Evolutionary conservation across 345 rosid genomes (phyloP).

Genomic region (Geranium brycei): DNA sequence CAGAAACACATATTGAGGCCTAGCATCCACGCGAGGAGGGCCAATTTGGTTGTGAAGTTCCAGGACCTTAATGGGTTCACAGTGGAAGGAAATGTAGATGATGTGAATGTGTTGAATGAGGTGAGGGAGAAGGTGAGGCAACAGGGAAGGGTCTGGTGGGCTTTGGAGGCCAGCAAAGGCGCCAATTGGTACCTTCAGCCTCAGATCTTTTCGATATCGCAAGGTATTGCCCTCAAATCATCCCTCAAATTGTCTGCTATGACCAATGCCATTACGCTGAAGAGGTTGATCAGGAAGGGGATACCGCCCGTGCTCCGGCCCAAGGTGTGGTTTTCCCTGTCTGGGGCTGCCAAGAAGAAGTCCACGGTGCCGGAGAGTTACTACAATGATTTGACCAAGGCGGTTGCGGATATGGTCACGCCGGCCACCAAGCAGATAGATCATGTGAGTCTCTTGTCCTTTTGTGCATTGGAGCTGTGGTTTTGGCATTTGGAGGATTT

Average conservation of each 20-base stretch:
- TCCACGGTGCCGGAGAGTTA: conserved; percentile 96
- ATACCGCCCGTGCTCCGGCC: conserved; percentile 95
- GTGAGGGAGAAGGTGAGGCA: conserved; percentile 92
- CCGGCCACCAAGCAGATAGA: conserved; percentile 93
- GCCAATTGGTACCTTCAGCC: conserved; percentile 98
- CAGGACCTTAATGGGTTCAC: conserved; percentile 89
- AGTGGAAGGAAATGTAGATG: conserved; percentile 97
- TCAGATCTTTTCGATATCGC: conserved; percentile 25
- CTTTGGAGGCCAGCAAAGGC: conserved; percentile 94
- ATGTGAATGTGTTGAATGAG: conserved; percentile 83
- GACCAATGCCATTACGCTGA: conserved; percentile 75
- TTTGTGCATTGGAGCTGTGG: background rate
- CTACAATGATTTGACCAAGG: conserved; percentile 68
- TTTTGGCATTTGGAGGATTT: no score
- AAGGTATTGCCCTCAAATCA: conserved; percentile 68
- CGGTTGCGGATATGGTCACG: conserved; percentile 89
- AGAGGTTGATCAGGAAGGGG: conserved; percentile 87
- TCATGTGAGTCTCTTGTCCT: conserved; percentile 52
- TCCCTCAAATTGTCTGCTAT: conserved; percentile 69
- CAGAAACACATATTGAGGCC: conserved; percentile 82
- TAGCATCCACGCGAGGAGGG: conserved; percentile 92
- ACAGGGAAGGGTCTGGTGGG: conserved; percentile 98
- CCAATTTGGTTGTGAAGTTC: conserved; percentile 74
- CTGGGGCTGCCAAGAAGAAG: conserved; percentile 99
- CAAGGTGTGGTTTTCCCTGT: conserved; percentile 94